Evolutionary conservation across 2,329 filamentous ascomycete species (phyloP), one percentile per base, ranked within the genome.

Genomic region (Hymenoscyphus occultus): DNA sequence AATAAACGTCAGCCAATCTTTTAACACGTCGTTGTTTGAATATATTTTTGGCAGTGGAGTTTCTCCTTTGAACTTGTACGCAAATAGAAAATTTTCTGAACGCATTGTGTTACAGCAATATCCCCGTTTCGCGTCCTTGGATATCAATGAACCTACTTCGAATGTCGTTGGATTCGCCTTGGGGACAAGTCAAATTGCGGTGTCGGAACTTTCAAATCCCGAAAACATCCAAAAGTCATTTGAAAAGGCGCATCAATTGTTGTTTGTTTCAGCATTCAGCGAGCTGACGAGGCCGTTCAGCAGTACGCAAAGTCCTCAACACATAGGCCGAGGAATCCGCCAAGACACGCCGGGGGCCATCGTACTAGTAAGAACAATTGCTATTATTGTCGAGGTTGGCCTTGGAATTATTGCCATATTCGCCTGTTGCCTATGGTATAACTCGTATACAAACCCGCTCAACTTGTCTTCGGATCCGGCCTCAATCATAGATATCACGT

Each of bases 11-110:
- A 32, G 58, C 0, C 56, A 71, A 0, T 42, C 76, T 0, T 79
- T 80, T 64, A 81, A 82, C 58, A 71, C 69, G 0, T 78, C 76
- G 0, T 62, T 67, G 1, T 77, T 83, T 32, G 79, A 82, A 65
- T 71, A 73, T 64, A 39, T 74, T 0, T 72, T 79, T 48, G 75
- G 64, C 14, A 69, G 68, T 39, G 74, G 75, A 7, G 51, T 66
- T 1, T 14, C 54, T 31, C 60, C 71, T 12, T 28, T 19, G 10
- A 19, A 35, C 4, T 14, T 14, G 61, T 35, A 59, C n/a, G n/a
- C 14, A 45, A 16, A 48, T n/a, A 16, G 12, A 0, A 67, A 76
- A 40, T 62, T 69, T 4, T 63, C 67, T 3, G 68, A 74, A 10
- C 60, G 5, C 1, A 31, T 48, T 0, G 9, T 70, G 1, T 10